phyloP scores from a whole-genome alignment of 2,329 filamentous ascomycete genomes.

The Aspergillus carbonarius region DNA sequence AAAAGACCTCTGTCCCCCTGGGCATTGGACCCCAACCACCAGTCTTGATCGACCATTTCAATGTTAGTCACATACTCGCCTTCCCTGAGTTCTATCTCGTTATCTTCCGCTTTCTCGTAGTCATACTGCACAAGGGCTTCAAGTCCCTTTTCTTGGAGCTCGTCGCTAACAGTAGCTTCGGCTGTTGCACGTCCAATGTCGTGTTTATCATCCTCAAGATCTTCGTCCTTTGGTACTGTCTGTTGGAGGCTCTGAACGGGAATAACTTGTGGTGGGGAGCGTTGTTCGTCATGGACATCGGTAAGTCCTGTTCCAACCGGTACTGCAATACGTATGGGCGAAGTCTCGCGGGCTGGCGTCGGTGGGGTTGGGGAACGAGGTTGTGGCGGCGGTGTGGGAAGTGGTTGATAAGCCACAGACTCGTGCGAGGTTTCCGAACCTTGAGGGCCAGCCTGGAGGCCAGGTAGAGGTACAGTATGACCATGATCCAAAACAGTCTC shows the following conservation, averaged over 20 bases:
- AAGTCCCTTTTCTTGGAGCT: slow-evolving; percentile 58
- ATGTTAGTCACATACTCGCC: slow-evolving; percentile 88
- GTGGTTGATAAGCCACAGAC: slow-evolving; percentile 31
- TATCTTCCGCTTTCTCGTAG: slow-evolving; percentile 96
- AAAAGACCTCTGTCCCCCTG: slow-evolving; percentile 85
- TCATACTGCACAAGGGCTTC: slow-evolving; percentile 85
- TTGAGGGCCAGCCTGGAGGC: slow-evolving; percentile 62
- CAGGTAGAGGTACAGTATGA: slow-evolving; percentile 74
- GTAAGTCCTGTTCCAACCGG: slow-evolving; percentile 68
- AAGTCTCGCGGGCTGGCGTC: slow-evolving; percentile 56
- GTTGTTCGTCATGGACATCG: slow-evolving; percentile 44
- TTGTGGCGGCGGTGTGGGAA: slow-evolving; percentile 43
- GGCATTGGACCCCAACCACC: slow-evolving; percentile 95
- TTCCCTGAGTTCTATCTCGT: slow-evolving; percentile 88
- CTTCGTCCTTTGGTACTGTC: slow-evolving; percentile 62
- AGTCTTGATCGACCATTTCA: slow-evolving; percentile 96
- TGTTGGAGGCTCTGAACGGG: slow-evolving; percentile 64
- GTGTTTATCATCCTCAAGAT: slow-evolving; percentile 62
- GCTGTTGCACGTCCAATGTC: slow-evolving; percentile 62
- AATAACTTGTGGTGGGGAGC: slow-evolving; percentile 48
- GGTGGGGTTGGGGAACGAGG: slow-evolving; percentile 53
- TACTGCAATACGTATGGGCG: slow-evolving; percentile 81
- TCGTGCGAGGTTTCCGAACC: slow-evolving; percentile 51
- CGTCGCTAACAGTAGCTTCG: slow-evolving; percentile 53
- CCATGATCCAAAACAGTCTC: slow-evolving; percentile 63